These are phyloP conservation scores for Alternaria atra DNA, from an alignment of 2,329 filamentous ascomycete genomes.

Conservation along the genomic window DNA sequence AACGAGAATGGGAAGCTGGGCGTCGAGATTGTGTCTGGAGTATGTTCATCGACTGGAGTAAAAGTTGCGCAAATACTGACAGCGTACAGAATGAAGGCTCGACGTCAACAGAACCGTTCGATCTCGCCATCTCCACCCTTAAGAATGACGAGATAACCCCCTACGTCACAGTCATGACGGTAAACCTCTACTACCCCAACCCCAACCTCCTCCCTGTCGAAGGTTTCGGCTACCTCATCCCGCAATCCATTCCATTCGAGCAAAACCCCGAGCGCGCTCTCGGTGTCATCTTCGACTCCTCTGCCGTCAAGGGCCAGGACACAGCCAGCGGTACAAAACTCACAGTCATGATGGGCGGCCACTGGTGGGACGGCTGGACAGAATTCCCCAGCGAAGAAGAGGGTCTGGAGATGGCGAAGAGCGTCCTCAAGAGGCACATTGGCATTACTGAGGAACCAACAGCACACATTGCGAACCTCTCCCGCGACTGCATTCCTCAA, in stretches of 20 bases:
- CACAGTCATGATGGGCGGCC: slow-evolving; percentile 93
- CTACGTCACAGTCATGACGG: slow-evolving; percentile 85
- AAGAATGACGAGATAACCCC: slow-evolving; percentile 61
- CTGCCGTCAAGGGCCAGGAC: slow-evolving; percentile 67
- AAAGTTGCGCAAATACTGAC: slow-evolving; percentile 17
- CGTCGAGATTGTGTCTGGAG: slow-evolving; percentile 37
- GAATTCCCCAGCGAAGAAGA: slow-evolving; percentile 71
- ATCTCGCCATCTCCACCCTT: slow-evolving; percentile 45
- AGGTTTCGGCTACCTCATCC: slow-evolving; percentile 94
- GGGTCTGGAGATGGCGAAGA: slow-evolving; percentile 73
- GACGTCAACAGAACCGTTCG: slow-evolving; percentile 32
- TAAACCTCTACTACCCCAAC: slow-evolving; percentile 84
- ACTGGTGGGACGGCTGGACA: slow-evolving; percentile 79
- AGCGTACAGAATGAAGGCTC: slow-evolving; percentile 19
- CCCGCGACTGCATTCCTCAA: slow-evolving; percentile 85
- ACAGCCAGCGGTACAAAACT: slow-evolving; percentile 76
- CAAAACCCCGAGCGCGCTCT: slow-evolving; percentile 85
- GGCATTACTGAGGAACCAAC: slow-evolving; percentile 71
- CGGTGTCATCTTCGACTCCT: slow-evolving; percentile 91
- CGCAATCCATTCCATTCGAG: slow-evolving; percentile 72
- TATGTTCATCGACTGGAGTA: slow-evolving; percentile 19
- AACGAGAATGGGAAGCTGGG: slow-evolving; percentile 16
- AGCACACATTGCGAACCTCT: slow-evolving; percentile 68
- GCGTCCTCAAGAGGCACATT: slow-evolving; percentile 77
- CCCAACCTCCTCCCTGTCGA: slow-evolving; percentile 69